Evolutionary conservation across 2,329 filamentous ascomycete species (phyloP).

Genomic region (Colletotrichum lindemuthianum): DNA sequence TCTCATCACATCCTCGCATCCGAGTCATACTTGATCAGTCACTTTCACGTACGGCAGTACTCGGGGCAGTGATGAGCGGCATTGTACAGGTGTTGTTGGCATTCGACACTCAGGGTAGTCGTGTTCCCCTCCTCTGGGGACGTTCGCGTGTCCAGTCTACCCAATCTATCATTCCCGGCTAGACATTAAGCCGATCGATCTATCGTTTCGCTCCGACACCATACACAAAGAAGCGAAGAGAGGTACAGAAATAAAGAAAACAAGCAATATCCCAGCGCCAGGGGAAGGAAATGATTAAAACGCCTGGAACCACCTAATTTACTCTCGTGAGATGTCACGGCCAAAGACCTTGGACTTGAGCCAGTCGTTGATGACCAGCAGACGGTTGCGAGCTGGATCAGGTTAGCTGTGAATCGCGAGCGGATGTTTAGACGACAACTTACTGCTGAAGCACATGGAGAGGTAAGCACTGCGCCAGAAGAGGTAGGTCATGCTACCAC

Average conservation of each 20-base stretch:
- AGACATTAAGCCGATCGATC: conserved; percentile 35
- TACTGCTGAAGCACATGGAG: conserved; percentile 99
- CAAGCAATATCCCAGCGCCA: conserved; percentile 22
- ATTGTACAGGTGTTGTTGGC: conserved; percentile 36
- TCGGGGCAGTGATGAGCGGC: conserved; percentile 17
- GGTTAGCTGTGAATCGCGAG: conserved; percentile 28
- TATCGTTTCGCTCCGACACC: conserved; percentile 35
- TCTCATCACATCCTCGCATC: no score
- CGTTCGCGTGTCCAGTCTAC: conserved; percentile 31
- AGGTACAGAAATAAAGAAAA: conserved; percentile 6
- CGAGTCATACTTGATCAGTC: no score
- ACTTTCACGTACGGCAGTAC: conserved; percentile 1
- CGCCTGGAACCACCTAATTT: conserved; percentile 43
- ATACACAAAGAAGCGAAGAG: conserved; percentile 28
- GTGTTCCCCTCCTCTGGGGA: conserved; percentile 17
- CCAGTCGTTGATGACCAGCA: conserved; percentile 95
- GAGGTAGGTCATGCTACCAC: conserved; percentile 93
- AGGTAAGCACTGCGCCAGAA: conserved; percentile 99
- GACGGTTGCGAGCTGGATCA: conserved; percentile 82
- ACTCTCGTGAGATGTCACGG: conserved; percentile 90
- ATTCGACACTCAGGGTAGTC: conserved; percentile 32
- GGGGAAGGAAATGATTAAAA: conserved; percentile 20
- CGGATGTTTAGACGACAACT: conserved; percentile 54
- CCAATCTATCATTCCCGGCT: conserved; percentile 32
- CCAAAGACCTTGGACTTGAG: conserved; percentile 96